Conservation (phyloP, 2,329 filamentous ascomycete species). For the Hypoxylon sp. region DNA sequence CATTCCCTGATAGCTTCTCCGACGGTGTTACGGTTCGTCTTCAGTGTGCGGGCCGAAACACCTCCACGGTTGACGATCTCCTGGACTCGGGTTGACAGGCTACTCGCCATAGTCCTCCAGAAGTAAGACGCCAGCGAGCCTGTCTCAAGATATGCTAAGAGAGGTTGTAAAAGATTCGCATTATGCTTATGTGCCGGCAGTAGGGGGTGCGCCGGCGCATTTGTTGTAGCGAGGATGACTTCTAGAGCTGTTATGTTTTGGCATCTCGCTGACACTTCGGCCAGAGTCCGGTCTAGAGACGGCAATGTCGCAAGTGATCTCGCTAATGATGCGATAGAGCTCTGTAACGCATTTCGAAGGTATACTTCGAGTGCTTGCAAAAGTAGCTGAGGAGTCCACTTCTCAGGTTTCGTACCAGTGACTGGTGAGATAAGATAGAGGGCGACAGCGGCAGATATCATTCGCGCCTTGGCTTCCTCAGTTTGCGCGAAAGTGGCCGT, state of each 20-base stretch:
- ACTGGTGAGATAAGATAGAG: constrained; percentile 87
- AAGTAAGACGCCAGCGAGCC: constrained; percentile 91
- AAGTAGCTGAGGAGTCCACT: constrained; percentile 78
- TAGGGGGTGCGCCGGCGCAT: constrained; percentile 78
- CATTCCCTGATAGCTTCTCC: constrained; percentile 85
- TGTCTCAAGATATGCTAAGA: constrained; percentile 86
- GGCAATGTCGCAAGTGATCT: constrained; percentile 85
- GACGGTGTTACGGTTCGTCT: constrained; percentile 80
- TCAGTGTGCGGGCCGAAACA: constrained; percentile 84
- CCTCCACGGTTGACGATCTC: constrained; percentile 89
- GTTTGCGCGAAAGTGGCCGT: constrained; percentile 72
- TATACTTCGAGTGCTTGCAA: constrained; percentile 85
- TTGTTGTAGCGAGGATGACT: constrained; percentile 78
- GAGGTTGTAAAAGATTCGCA: constrained; percentile 75
- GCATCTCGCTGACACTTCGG: constrained; percentile 86
- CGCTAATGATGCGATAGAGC: constrained; percentile 80
- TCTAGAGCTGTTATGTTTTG: constrained; percentile 94
- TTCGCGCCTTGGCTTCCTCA: constrained; percentile 82
- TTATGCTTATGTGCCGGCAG: constrained; percentile 59
- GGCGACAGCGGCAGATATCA: constrained; percentile 80
- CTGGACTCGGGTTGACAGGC: constrained; percentile 81
- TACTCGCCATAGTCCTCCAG: constrained; percentile 89
- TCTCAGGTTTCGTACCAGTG: constrained; percentile 66
- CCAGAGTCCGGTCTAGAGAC: constrained; percentile 83
- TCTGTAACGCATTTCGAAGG: constrained; percentile 84